These are phyloP conservation scores for Hyaloscypha bicolor DNA, from an alignment of 495 filamentous ascomycete genomes.

Conservation along the genomic window DNA sequence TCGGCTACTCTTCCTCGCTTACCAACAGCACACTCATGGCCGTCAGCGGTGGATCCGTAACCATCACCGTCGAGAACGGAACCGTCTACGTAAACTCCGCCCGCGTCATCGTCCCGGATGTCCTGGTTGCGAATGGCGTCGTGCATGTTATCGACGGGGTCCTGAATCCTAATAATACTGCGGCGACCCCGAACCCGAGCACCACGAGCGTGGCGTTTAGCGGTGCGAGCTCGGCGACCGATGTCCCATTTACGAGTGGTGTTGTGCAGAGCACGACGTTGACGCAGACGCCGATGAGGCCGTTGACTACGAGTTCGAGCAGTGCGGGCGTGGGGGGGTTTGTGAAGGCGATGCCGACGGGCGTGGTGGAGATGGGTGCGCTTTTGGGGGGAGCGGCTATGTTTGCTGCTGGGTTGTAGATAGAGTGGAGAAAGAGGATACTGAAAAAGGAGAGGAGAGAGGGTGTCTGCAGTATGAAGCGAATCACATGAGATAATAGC, in stretches of 20 bases:
- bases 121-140: slow-evolving; percentile 67
- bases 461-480: neutral
- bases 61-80: slow-evolving; percentile 49
- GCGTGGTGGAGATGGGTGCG: slow-evolving; percentile 4
- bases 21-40: slow-evolving; percentile 45
- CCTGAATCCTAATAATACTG: slow-evolving; percentile 59
- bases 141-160: slow-evolving; percentile 65
- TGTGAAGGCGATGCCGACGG: neutral
- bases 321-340: neutral
- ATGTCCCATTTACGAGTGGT: slow-evolving; percentile 48
- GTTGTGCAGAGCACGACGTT: slow-evolving; percentile 36
- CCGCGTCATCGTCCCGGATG: slow-evolving; percentile 53
- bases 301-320: neutral
- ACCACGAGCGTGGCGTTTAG: slow-evolving; percentile 48
- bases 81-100: slow-evolving; percentile 49
- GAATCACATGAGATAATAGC: too few species aligned
- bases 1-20: slow-evolving; percentile 53
- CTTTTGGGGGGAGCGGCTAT: slow-evolving; percentile 1
- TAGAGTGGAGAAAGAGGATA: neutral
- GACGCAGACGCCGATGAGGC: neutral
- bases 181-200: slow-evolving; percentile 46
- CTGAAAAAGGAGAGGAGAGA: neutral
- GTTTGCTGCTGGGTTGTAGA: slow-evolving; percentile 1
- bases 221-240: slow-evolving; percentile 46
- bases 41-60: slow-evolving; percentile 48